Percentiles rank a stretch among this genome's conserved stretches.
Conservation (phyloP, 2,329 filamentous ascomycete genomes). For the Fusarium phyllophilum region DNA sequence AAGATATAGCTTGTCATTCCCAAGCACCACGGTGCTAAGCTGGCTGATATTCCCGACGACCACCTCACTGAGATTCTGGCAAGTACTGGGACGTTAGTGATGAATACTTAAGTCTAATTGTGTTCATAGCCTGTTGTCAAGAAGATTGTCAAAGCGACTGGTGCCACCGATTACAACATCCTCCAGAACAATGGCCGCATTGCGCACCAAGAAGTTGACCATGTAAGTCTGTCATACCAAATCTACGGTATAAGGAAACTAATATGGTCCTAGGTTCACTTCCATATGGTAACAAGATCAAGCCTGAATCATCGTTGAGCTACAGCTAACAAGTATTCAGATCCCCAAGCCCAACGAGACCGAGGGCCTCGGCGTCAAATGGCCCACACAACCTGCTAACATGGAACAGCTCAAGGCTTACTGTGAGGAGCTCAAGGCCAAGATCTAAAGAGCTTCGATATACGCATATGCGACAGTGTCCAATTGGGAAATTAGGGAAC, state of each 20-base stretch:
- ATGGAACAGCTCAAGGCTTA: constrained; percentile 86
- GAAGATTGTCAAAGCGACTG: constrained; percentile 82
- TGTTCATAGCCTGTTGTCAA: constrained; percentile 67
- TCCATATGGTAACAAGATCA: constrained; percentile 77
- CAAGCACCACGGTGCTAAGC: constrained; percentile 91
- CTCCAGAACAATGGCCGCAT: constrained; percentile 94
- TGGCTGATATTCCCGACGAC: constrained; percentile 93
- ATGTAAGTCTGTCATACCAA: constrained; percentile 67
- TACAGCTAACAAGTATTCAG: constrained; percentile 52
- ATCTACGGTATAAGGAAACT: neutral
- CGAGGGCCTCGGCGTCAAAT: constrained; percentile 82
- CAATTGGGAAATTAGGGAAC: constrained; percentile 2
- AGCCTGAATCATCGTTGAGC: neutral
- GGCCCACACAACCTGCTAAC: constrained; percentile 80
- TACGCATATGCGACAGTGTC: neutral
- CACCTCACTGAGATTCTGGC: constrained; percentile 84
- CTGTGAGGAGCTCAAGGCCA: constrained; percentile 85
- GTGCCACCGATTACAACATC: constrained; percentile 87
- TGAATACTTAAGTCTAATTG: neutral
- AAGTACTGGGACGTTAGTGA: constrained; percentile 41
- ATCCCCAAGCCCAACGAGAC: constrained; percentile 91
- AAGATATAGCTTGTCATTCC: constrained; percentile 85
- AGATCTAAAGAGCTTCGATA: constrained; percentile 69
- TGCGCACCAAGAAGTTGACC: constrained; percentile 92
- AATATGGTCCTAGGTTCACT: constrained; percentile 74